Base-by-base conservation (phyloP, 768 basidiomycete species). In the Lentinula sp. region DNA sequence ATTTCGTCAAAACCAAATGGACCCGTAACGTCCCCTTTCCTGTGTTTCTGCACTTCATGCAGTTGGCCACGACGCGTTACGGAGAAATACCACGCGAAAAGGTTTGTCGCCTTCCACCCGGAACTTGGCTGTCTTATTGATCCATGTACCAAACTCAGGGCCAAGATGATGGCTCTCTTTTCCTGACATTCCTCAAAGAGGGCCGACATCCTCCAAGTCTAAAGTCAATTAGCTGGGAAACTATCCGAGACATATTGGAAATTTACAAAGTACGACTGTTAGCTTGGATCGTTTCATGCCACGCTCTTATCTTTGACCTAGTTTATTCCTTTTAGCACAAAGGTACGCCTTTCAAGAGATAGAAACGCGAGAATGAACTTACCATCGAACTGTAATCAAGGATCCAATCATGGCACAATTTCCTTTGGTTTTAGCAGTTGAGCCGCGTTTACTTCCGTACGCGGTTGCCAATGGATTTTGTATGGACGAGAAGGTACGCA, bases 361-460 rank as follows among this genome's bases (percentile, higher is more conserved):
- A 10, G 18, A 28, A 28, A 16, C 39, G 23, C 21, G 16, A 40
- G 13, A 28, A 23, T 45, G 18, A n/a, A 13, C 40, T 21, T 18
- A 54, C 53, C 18, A 18, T 55, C 31, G 45, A 21, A 3, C 11
- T 42, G 11, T 51, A 60, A 23, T 51, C 63, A 28, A 91, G 86
- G 90, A 92, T 69, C 87, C 88, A 31, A 80, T 92, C 69, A 88
- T 87, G 85, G 79, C 80, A 5, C 87, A 88, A 68, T 85, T 91
- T 60, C 89, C 90, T 32, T 79, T 91, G 55, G 88, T 84, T 3
- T 77, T 92, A 43, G 88, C 90, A 21, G 81, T 91, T 60, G 90
- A 91, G 70, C 89, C 89, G 11, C 81, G 84, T 61, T 73, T 92
- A 21, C 79, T 92, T 52, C 88, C 89, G 1, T 82, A 80, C 61